Evolutionary conservation across 805 yeast species (phyloP), one percentile per base, ranked within the genome.

Genomic region (Yamadazyma paraphyllophila): DNA sequence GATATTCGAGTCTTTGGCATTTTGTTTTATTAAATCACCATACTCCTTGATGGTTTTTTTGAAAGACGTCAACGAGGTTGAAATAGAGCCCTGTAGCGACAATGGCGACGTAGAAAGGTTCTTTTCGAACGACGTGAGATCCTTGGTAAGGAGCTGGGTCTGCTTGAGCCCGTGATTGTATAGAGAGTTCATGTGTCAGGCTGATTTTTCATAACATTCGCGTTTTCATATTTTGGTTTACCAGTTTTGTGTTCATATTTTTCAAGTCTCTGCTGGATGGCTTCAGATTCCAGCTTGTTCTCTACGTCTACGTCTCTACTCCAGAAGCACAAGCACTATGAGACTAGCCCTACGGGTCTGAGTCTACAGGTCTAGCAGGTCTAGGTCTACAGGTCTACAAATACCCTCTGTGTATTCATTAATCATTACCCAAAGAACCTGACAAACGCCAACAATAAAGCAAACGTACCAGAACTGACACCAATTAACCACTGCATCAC

Each of bases 401-500:
- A 31, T 31, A 30, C 24, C 24, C 24, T 20, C 24, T 20, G 24
- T 20, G 14, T 24, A n/a, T 24, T 48, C 24, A 29, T 10, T 29
- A 9, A 12, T 17, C n/a, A 16, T 14, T 48, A 87, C 8, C 88
- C 80, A 41, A 88, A 71, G 55, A 94, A 73, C 57, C 99, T 77
- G 41, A 91, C 88, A 63, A 94, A 94, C 1, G 98, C 97, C 56
- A 92, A 69, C 42, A 94, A 86, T 47, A 94, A 75, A 11, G 98
- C 98, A 67, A 92, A 88, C 1, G 97, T 88, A 85, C 98, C 99
- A 1, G 98, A 91, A 61, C 96, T 88, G 14, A 94, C 97, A 74
- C 98, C 98, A 57, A 94, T 89, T 52, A 94, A 77, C 99, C 99
- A 94, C 67, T 94, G 99, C 83, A 90, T 81, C 41, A 94, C 97